Conservation (phyloP, 139 green algal genomes). For the Pedinophyceae sp. region DNA sequence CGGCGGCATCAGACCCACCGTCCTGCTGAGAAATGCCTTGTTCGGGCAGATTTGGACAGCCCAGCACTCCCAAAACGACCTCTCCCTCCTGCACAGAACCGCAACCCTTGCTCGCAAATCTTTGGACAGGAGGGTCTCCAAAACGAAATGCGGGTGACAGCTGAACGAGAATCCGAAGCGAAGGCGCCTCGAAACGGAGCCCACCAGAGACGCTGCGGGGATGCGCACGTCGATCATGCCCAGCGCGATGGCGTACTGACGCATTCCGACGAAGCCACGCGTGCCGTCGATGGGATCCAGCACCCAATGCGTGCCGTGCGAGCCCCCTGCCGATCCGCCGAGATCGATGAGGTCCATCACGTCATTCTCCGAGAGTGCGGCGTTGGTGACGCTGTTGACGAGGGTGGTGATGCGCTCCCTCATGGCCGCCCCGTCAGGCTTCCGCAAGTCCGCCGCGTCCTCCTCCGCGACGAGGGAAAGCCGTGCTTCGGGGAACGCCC, state of each 20-base stretch:
- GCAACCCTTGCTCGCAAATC: too few relatives aligned
- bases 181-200: too few relatives aligned
- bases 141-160: too few relatives aligned
- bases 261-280: conserved; percentile 76
- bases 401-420: conserved; percentile 62
- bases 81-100: conserved; percentile 20
- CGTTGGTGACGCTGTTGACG: conserved; percentile 52
- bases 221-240: conserved; percentile 68
- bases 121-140: too few relatives aligned
- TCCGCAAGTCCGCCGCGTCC: conserved; percentile 47
- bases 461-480: conserved; percentile 88
- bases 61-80: conserved; percentile 71
- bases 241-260: conserved; percentile 90
- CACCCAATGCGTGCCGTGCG: conserved; percentile 67
- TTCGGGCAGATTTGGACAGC: conserved; percentile 87
- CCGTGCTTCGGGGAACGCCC: conserved; percentile 10
- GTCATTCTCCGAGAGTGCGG: conserved; percentile 24
- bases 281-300: conserved; percentile 91
- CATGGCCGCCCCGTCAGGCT: conserved; percentile 34
- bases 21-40: conserved; percentile 31
- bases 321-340: conserved; percentile 21
- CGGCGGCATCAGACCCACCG: conserved; percentile 11
- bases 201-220: too few relatives aligned
- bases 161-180: too few relatives aligned
- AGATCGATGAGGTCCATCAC: conserved; percentile 42